phyloP scores from a whole-genome alignment of 2,329 filamentous ascomycete genomes.

The Penicillium sp. region DNA sequence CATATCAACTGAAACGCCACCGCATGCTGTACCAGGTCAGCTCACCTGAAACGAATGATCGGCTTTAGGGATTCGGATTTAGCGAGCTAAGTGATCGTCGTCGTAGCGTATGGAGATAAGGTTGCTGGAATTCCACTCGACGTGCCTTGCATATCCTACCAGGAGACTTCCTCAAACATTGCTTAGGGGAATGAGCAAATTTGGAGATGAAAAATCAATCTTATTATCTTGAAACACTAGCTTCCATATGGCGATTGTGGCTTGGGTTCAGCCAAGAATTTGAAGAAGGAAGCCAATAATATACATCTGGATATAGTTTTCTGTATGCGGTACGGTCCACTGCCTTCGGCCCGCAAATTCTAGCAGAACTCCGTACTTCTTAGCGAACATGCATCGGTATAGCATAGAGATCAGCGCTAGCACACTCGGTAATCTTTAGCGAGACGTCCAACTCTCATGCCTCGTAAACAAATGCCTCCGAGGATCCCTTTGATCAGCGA shows the following conservation, averaged over 20 bases:
- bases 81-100: slow-evolving; percentile 12
- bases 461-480: neutral
- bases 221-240: slow-evolving; percentile 21
- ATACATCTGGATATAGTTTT: slow-evolving; percentile 11
- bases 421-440: neutral
- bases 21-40: neutral
- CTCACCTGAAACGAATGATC: slow-evolving; percentile 7
- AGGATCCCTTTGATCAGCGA: neutral
- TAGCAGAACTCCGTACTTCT: neutral
- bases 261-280: neutral
- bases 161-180: slow-evolving; percentile 20
- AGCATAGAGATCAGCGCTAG: neutral
- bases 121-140: slow-evolving; percentile 19
- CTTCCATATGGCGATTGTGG: slow-evolving; percentile 22
- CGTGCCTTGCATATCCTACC: slow-evolving; percentile 23
- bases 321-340: slow-evolving; percentile 9
- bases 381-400: neutral
- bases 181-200: slow-evolving; percentile 12
- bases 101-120: slow-evolving; percentile 17
- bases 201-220: slow-evolving; percentile 15
- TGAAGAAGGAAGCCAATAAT: neutral
- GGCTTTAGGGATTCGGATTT: neutral
- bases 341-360: slow-evolving; percentile 4
- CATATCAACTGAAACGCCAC: neutral
- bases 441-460: neutral